These are phyloP conservation scores for Solanum pennellii DNA, from an alignment of 257 asterid genomes.

Conservation along the genomic window DNA sequence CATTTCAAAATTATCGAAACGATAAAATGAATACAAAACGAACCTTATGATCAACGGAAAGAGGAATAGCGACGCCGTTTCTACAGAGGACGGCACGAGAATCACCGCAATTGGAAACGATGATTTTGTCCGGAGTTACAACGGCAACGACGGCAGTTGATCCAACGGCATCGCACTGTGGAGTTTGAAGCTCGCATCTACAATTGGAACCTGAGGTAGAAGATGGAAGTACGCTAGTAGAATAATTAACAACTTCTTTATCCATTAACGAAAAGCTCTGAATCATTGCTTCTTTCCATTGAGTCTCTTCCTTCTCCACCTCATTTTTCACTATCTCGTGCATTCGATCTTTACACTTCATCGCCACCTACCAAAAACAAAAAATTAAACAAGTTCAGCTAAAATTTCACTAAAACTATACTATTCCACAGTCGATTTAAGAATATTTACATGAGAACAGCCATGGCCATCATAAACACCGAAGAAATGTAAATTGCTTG, in stretches of 20 bases:
- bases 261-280: constrained; percentile 71
- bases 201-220: constrained; percentile 29
- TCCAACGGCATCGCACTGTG: constrained; percentile 95
- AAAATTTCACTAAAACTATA: no score
- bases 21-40: background rate
- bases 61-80: constrained; percentile 71
- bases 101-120: constrained; percentile 89
- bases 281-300: constrained; percentile 53
- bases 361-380: constrained; percentile 52
- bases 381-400: background rate
- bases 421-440: no score
- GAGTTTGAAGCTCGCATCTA: constrained; percentile 80
- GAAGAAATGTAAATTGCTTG: constrained; percentile 36
- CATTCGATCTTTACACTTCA: constrained; percentile 75
- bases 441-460: constrained; percentile 74
- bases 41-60: constrained; percentile 89
- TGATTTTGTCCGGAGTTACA: constrained; percentile 57
- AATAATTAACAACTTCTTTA: constrained; percentile 45
- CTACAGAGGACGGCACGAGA: constrained; percentile 96
- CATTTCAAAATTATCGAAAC: background rate
- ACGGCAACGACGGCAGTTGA: constrained; percentile 91
- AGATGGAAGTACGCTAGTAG: background rate
- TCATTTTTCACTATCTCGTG: constrained; percentile 76
- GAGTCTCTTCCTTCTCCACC: constrained; percentile 15
- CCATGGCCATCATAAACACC: constrained; percentile 99